Percentiles rank a stretch among this genome's conserved stretches.
Conservation (phyloP, 352 stramenopile genomes). For the Pythium monospermum region DNA sequence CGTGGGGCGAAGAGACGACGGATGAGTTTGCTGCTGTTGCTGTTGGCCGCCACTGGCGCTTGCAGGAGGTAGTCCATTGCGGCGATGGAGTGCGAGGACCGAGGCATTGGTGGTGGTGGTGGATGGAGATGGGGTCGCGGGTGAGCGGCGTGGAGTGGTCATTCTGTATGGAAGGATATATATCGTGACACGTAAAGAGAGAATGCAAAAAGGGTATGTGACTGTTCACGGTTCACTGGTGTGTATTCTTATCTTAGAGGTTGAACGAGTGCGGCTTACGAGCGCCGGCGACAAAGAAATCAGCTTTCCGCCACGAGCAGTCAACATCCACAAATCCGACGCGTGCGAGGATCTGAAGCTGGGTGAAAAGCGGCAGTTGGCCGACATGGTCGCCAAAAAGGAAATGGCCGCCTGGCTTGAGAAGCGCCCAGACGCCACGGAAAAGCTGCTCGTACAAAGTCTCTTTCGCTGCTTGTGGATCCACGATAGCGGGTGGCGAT, state of each 20-base stretch:
- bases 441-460: constrained; percentile 54
- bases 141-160: no score
- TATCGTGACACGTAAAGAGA: no score
- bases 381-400: constrained; percentile 73
- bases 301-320: constrained; percentile 64
- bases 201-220: neutral
- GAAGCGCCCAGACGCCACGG: constrained; percentile 37
- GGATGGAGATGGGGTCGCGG: no score
- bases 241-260: no score
- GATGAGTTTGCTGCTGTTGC: no score
- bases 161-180: no score
- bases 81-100: no score
- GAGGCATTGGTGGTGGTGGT: no score
- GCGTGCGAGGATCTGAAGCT: constrained; percentile 47
- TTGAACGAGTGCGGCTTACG: constrained; percentile 30
- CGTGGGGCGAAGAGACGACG: constrained; percentile 18
- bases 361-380: constrained; percentile 53
- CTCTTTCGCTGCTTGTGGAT: constrained; percentile 11
- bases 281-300: constrained; percentile 69
- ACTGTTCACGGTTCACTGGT: neutral
- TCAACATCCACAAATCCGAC: constrained; percentile 73
- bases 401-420: constrained; percentile 59
- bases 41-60: no score
- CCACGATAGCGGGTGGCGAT: neutral
- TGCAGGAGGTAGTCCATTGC: no score